phyloP scores from a whole-genome alignment of 108 stramenopile species.

The Skeletonema tropicum region DNA sequence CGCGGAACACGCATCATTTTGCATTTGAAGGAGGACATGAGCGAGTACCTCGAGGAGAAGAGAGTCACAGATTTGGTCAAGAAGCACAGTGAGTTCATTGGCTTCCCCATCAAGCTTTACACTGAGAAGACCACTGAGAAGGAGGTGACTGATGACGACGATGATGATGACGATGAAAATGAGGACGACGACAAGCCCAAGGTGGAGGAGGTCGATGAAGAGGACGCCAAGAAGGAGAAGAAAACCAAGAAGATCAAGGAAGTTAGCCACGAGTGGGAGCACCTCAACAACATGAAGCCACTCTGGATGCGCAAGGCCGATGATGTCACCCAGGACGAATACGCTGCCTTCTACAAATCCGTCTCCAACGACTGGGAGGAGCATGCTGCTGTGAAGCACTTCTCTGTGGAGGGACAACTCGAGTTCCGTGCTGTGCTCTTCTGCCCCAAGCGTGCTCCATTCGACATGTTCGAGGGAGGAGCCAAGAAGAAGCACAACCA shows the following conservation, averaged over 20 bases:
- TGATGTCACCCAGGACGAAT: constrained; percentile 99
- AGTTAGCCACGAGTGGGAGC: constrained; percentile 99
- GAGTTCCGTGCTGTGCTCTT: constrained; percentile 99
- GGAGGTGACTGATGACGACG: constrained; percentile 99
- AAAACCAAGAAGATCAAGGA: constrained; percentile 99
- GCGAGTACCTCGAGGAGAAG: constrained; percentile 98
- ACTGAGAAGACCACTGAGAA: constrained; percentile 99
- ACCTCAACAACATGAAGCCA: constrained; percentile 99
- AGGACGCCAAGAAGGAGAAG: constrained; percentile 98
- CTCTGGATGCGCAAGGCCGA: constrained; percentile 99
- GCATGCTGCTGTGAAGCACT: constrained; percentile 99
- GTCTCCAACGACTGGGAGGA: constrained; percentile 99
- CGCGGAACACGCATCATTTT: constrained; percentile 99
- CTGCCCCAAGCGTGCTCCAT: constrained; percentile 99
- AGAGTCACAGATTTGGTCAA: constrained; percentile 99
- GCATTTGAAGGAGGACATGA: constrained; percentile 99
- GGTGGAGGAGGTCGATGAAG: constrained; percentile 97
- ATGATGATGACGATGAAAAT: constrained; percentile 90
- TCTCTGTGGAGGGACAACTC: constrained; percentile 99
- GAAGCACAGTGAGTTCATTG: constrained; percentile 99
- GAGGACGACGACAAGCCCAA: constrained; percentile 93
- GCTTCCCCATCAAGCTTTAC: constrained; percentile 99
- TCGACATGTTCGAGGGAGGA: constrained; percentile 99
- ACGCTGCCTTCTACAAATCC: constrained; percentile 99
- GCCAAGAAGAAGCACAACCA: constrained; percentile 99